phyloP scores from a whole-genome alignment of 2,329 filamentous ascomycete species.

The Monilinia polystroma region DNA sequence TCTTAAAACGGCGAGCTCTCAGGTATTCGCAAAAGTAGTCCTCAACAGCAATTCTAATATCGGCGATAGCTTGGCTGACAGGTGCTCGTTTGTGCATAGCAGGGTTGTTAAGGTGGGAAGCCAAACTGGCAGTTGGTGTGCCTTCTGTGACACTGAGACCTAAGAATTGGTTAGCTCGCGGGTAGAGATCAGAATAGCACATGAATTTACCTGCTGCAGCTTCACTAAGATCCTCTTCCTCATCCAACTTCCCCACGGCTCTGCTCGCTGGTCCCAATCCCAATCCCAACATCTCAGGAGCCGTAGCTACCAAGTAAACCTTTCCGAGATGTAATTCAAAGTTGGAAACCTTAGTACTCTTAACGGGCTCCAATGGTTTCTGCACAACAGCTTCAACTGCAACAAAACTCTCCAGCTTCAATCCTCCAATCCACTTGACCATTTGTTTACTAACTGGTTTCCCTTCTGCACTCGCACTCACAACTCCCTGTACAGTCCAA shows the following conservation, averaged over 20 bases:
- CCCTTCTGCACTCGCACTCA: conserved; percentile 64
- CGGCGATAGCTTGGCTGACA: conserved; percentile 80
- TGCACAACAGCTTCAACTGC: conserved; percentile 77
- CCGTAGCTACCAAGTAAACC: conserved; percentile 72
- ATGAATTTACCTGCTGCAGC: conserved; percentile 43
- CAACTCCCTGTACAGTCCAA: conserved; percentile 80
- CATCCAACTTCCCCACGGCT: conserved; percentile 57
- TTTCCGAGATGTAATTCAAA: conserved; percentile 88
- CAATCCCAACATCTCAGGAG: conserved; percentile 57
- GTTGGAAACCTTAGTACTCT: conserved; percentile 76
- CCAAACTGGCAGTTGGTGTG: conserved; percentile 61
- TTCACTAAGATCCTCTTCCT: conserved; percentile 56
- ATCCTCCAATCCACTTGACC: conserved; percentile 82
- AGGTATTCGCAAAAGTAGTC: conserved; percentile 77
- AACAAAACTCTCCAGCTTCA: conserved; percentile 80
- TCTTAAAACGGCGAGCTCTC: conserved; percentile 68
- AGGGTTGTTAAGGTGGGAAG: conserved; percentile 75
- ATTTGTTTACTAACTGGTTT: conserved; percentile 74
- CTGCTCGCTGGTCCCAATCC: conserved; percentile 56
- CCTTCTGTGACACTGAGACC: conserved; percentile 47
- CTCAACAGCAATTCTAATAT: conserved; percentile 46
- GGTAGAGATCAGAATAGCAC: neutral
- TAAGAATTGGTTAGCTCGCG: conserved; percentile 32
- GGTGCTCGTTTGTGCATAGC: conserved; percentile 90
- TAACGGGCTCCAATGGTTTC: conserved; percentile 82